phyloP scores from a whole-genome alignment of 2,329 filamentous ascomycete species.

The Monilinia fructigena region DNA sequence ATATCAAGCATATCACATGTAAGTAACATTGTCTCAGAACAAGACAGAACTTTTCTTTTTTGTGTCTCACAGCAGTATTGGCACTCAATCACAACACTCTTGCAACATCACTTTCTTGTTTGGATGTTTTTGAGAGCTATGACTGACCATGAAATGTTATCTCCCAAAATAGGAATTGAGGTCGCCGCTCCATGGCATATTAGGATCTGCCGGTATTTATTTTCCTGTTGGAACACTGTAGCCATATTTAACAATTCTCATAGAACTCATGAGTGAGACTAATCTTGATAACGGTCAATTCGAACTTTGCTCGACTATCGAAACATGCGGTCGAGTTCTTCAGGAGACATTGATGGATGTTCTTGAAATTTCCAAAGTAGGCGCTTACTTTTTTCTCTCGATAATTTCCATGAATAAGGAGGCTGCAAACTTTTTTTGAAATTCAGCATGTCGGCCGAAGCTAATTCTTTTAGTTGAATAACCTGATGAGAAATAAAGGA shows the following conservation, averaged over 20 bases:
- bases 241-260: background rate
- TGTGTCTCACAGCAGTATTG: background rate
- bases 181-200: constrained; percentile 57
- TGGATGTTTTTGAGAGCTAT: background rate
- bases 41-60: background rate
- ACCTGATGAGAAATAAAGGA: constrained; percentile 8
- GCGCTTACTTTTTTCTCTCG: background rate
- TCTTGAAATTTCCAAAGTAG: constrained; percentile 48
- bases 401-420: no score
- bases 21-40: background rate
- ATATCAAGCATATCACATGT: constrained; percentile 56
- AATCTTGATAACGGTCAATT: constrained; percentile 20
- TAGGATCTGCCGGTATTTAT: constrained; percentile 47
- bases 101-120: background rate
- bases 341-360: constrained; percentile 39
- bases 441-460: background rate
- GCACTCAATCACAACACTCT: background rate
- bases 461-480: constrained; percentile 16
- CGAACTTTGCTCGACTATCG: constrained; percentile 23
- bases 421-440: no score
- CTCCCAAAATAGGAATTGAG: constrained; percentile 48
- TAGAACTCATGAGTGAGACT: constrained; percentile 19
- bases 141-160: background rate
- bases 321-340: constrained; percentile 26
- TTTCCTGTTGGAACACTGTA: background rate